phyloP scores from a whole-genome alignment of 2,329 filamentous ascomycete genomes.

The Penicillium sp. region DNA sequence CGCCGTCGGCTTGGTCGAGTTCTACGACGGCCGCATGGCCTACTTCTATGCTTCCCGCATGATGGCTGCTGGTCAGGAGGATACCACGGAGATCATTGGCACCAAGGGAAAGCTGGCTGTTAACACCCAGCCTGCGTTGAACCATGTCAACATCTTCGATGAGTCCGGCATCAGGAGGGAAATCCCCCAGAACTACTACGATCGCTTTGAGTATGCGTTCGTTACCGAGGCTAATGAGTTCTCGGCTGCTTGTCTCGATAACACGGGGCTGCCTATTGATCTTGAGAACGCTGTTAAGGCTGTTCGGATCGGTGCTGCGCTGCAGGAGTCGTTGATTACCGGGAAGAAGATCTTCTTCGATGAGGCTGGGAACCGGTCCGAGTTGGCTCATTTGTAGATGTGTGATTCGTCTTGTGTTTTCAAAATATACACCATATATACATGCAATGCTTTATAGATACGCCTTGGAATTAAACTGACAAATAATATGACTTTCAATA shows the following conservation, averaged over 20 bases:
- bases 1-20: conserved; percentile 63
- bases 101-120: conserved; percentile 63
- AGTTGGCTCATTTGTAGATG: conserved; percentile 39
- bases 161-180: conserved; percentile 55
- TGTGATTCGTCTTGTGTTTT: not conserved
- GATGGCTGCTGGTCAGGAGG: conserved; percentile 67
- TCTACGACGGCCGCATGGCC: conserved; percentile 61
- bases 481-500: not conserved
- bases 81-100: conserved; percentile 66
- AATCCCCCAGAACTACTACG: conserved; percentile 63
- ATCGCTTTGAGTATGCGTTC: conserved; percentile 63
- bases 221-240: conserved; percentile 65
- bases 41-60: conserved; percentile 64
- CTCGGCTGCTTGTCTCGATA: conserved; percentile 57
- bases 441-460: not conserved
- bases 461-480: not conserved
- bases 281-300: conserved; percentile 56
- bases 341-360: conserved; percentile 60
- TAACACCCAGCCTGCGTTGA: conserved; percentile 57
- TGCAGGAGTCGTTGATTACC: conserved; percentile 57
- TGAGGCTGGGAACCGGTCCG: conserved; percentile 49
- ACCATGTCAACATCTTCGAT: conserved; percentile 58
- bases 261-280: conserved; percentile 54
- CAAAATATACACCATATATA: not conserved
- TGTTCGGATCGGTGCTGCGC: conserved; percentile 58